These are phyloP conservation scores for Hyphodiscus sp. DNA, from an alignment of 2,329 filamentous ascomycete species.

Conservation along the genomic window DNA sequence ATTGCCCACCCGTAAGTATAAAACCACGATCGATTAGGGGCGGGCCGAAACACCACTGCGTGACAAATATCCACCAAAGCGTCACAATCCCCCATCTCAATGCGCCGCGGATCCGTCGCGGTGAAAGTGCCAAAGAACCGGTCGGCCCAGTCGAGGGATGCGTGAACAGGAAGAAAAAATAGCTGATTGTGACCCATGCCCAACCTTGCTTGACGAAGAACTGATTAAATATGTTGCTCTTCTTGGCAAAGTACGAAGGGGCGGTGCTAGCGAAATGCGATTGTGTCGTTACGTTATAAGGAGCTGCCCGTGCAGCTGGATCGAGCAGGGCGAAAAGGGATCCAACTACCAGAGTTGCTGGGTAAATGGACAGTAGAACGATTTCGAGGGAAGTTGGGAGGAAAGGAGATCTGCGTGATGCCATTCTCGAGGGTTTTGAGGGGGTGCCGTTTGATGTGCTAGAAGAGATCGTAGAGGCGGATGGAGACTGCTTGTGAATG, in stretches of 20 bases:
- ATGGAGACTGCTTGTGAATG: constrained; percentile 19
- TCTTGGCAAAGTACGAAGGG: constrained; percentile 87
- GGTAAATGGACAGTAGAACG: constrained; percentile 64
- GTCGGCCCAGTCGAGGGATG: constrained; percentile 53
- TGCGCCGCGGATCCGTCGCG: constrained; percentile 49
- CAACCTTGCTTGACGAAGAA: constrained; percentile 94
- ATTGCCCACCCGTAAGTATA: constrained; percentile 78
- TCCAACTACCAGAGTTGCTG: constrained; percentile 70
- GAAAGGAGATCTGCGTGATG: constrained; percentile 42
- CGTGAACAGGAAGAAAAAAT: constrained; percentile 61
- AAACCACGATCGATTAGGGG: constrained; percentile 87
- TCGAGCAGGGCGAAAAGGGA: constrained; percentile 75
- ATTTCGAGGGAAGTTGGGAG: constrained; percentile 65
- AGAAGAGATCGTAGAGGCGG: constrained; percentile 9
- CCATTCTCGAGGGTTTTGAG: constrained; percentile 11
- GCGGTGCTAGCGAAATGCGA: constrained; percentile 54
- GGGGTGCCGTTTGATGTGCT: constrained; percentile 3
- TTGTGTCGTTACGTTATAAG: constrained; percentile 57
- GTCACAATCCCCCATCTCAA: constrained; percentile 69
- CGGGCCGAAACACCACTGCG: constrained; percentile 95
- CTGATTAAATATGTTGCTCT: constrained; percentile 86
- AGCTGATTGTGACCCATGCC: constrained; percentile 79
- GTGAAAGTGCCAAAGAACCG: constrained; percentile 33
- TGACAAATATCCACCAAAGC: constrained; percentile 74
- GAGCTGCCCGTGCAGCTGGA: constrained; percentile 57